phyloP scores from a whole-genome alignment of 768 basidiomycete species.

The Trametes cingulata region DNA sequence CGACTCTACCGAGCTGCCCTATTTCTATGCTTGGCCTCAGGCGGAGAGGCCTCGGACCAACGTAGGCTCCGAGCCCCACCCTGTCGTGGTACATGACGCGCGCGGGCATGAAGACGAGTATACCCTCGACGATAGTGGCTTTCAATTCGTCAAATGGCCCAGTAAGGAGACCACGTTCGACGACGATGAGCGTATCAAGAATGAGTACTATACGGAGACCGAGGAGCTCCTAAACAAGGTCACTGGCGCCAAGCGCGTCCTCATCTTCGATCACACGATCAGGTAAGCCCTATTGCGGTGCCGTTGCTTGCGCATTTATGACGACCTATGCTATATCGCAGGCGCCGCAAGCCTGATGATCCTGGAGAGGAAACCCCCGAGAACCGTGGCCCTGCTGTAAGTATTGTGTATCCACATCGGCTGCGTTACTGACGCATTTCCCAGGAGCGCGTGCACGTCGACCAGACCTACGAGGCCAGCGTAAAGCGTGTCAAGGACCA shows the following conservation, averaged over 20 bases:
- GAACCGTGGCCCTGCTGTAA: neutral
- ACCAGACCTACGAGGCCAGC: constrained; percentile 41
- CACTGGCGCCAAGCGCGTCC: constrained; percentile 40
- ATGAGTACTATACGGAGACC: constrained; percentile 41
- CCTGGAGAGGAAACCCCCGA: neutral
- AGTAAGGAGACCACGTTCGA: constrained; percentile 40
- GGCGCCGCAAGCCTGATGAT: neutral
- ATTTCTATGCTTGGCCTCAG: constrained; percentile 34
- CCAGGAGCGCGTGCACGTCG: constrained; percentile 43
- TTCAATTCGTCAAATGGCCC: constrained; percentile 37
- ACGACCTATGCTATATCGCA: constrained; percentile 3
- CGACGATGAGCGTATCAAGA: constrained; percentile 39
- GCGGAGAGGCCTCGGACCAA: constrained; percentile 30
- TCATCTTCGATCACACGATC: constrained; percentile 47
- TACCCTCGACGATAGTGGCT: constrained; percentile 41
- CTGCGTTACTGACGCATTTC: neutral
- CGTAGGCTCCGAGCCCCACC: constrained; percentile 23
- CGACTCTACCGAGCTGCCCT: constrained; percentile 29
- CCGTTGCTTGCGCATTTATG: too few relatives aligned
- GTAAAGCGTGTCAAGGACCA: constrained; percentile 38
- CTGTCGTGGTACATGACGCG: constrained; percentile 24
- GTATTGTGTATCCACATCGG: neutral
- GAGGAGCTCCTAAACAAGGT: constrained; percentile 42
- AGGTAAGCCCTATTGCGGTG: constrained; percentile 28
- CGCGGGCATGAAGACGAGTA: constrained; percentile 30